Evolutionary conservation across 768 basidiomycete species (phyloP), one percentile per base, ranked within the genome.

Genomic region (Boletus subcaerulescens): DNA sequence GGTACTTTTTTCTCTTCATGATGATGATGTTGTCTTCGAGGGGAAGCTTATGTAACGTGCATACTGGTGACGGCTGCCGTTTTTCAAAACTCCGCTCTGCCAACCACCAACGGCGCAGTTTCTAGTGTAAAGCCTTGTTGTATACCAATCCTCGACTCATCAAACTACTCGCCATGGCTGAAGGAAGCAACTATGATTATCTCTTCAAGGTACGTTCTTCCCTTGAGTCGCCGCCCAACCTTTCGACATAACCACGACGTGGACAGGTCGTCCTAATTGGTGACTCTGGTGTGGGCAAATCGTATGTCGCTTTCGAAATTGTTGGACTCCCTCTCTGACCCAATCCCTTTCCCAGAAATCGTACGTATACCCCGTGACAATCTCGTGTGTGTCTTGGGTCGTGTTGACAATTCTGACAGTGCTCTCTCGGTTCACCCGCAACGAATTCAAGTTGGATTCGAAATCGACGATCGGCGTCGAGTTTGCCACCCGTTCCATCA

Each of bases 381-480:
- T 22, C 29, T 32, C 18, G 7, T n/a, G 13, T 39, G 2, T n/a
- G 14, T 39, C 5, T 6, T 10, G 20, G 46, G 10, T 46, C 40
- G 2, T 50, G 24, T 39, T 64, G 44, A 66, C 48, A 39, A 14
- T 31, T 3, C 15, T 24, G 0, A 6, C 31, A 99, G 97, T 99
- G 75, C 94, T 99, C 71, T 96, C 94, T 76, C 93, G 97, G 69
- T 99, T 99, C 84, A 99, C 97, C 62, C 87, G 95, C 64, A 98
- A 98, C 70, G 95, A 98, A 75, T 99, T 99, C 85, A 97, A 95
- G 79, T 82, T 96, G 62, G 97, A 98, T 70, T 93, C 94, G 42
- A 98, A 98, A 79, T 98, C 96, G 57, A 99, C 97, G 22, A 98
- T 99, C 72, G 96, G 97, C 50, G 96, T 99, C 63, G 96, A 98